Percentiles rank a stretch among this genome's conserved stretches.
These are phyloP conservation scores for Corymbia maculata DNA, from an alignment of 345 rosid genomes.

Conservation along the genomic window DNA sequence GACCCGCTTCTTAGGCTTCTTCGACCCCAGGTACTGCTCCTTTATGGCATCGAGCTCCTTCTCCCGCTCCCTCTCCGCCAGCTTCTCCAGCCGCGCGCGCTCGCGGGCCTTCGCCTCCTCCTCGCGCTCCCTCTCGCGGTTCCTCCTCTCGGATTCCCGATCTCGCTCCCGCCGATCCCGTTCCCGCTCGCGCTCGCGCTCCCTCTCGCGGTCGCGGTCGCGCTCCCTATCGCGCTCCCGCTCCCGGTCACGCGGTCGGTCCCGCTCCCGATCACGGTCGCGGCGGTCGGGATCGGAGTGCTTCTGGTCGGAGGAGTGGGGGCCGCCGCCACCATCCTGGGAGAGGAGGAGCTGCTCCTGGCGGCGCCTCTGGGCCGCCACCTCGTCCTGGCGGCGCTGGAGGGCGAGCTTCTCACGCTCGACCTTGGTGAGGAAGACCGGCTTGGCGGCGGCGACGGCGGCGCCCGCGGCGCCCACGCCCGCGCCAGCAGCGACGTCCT, in stretches of 20 bases:
- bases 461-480: not conserved
- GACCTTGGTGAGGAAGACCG: constrained; percentile 54
- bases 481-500: constrained; percentile 1
- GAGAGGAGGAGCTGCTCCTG: constrained; percentile 16
- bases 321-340: not conserved
- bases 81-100: constrained; percentile 58
- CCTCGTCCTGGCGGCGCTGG: constrained; percentile 67
- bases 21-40: constrained; percentile 85
- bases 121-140: constrained; percentile 59
- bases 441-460: constrained; percentile 16
- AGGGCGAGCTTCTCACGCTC: constrained; percentile 69
- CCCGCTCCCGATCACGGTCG: constrained; percentile 12
- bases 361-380: constrained; percentile 32
- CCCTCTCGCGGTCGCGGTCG: constrained; percentile 25
- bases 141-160: constrained; percentile 58
- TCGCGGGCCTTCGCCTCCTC: constrained; percentile 58
- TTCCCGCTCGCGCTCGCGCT: constrained; percentile 20
- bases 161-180: constrained; percentile 34
- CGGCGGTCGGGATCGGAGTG: constrained; percentile 23
- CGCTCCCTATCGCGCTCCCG: constrained; percentile 30
- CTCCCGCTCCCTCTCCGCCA: constrained; percentile 68
- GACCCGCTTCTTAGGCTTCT: constrained; percentile 92
- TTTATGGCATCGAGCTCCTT: constrained; percentile 80
- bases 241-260: constrained; percentile 18
- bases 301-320: constrained; percentile 8